Conservation (phyloP, 306 rosid genomes). For the Cucumis hystrix region DNA sequence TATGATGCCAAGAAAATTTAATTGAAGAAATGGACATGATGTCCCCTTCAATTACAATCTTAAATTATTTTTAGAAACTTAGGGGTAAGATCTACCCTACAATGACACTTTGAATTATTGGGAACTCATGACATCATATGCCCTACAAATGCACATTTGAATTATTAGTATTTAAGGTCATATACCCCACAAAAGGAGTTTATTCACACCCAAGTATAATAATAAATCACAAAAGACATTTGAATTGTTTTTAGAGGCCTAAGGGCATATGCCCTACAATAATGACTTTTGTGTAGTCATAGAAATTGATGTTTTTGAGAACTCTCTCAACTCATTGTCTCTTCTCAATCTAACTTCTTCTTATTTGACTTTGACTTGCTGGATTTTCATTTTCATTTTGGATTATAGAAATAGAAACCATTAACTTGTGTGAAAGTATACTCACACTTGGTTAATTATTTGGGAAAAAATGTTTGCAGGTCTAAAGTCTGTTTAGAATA, state of each 20-base stretch:
- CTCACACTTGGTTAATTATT: no score
- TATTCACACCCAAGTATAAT: no score
- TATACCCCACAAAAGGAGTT: background rate
- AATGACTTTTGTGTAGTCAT: background rate
- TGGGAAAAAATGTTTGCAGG: no score
- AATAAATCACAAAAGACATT: background rate
- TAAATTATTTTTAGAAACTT: background rate
- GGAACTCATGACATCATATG: background rate
- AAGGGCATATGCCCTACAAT: slow-evolving; percentile 2
- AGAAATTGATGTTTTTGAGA: background rate
- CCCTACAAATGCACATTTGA: background rate
- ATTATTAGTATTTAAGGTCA: background rate
- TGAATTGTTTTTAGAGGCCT: background rate
- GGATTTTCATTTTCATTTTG: no score
- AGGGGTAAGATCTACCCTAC: background rate
- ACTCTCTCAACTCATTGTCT: background rate
- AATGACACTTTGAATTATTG: slow-evolving; percentile 4
- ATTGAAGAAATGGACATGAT: background rate
- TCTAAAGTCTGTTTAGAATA: no score
- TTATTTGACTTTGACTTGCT: background rate
- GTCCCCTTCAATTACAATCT: background rate
- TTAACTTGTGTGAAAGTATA: no score
- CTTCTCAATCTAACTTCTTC: background rate
- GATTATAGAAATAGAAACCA: no score
- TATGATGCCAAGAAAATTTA: background rate